Conservation (phyloP, 495 filamentous ascomycete species). For the Aspergillus biplanus region DNA sequence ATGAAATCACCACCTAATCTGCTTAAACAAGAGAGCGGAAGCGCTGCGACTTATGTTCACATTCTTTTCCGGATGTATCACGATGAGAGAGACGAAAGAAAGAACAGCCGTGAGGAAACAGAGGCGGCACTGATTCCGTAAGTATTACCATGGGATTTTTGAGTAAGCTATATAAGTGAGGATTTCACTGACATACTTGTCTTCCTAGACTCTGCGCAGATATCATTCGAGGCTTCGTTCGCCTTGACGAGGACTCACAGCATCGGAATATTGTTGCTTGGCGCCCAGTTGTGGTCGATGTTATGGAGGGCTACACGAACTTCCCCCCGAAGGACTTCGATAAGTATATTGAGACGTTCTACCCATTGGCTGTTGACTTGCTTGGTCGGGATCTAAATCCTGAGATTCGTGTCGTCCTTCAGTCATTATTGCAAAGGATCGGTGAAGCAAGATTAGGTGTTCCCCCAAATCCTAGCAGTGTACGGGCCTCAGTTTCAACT, state of each 20-base stretch:
- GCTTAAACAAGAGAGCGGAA: constrained; percentile 95
- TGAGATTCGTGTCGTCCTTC: constrained; percentile 77
- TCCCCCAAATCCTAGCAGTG: constrained; percentile 40
- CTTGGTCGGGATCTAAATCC: constrained; percentile 76
- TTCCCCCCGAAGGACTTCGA: constrained; percentile 85
- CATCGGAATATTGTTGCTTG: constrained; percentile 95
- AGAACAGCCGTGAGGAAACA: constrained; percentile 74
- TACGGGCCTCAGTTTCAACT: constrained; percentile 47
- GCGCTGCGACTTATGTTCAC: constrained; percentile 88
- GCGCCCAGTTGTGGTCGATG: constrained; percentile 95
- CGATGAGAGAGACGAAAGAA: constrained; percentile 81
- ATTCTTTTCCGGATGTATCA: constrained; percentile 97
- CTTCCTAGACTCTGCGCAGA: constrained; percentile 75
- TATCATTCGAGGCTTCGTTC: constrained; percentile 80
- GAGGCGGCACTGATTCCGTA: constrained; percentile 90
- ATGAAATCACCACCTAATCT: constrained; percentile 99
- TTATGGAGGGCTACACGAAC: constrained; percentile 90
- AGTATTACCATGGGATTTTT: constrained; percentile 30
- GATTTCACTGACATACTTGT: constrained; percentile 18
- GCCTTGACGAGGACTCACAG: constrained; percentile 90
- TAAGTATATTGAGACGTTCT: constrained; percentile 79
- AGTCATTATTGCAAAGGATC: constrained; percentile 74
- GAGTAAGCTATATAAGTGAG: background rate
- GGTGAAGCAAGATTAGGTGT: constrained; percentile 82
- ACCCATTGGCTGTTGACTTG: constrained; percentile 83